Evolutionary conservation across 176 grass and related monocot species (phyloP).

Genomic region (Stipa capillata): DNA sequence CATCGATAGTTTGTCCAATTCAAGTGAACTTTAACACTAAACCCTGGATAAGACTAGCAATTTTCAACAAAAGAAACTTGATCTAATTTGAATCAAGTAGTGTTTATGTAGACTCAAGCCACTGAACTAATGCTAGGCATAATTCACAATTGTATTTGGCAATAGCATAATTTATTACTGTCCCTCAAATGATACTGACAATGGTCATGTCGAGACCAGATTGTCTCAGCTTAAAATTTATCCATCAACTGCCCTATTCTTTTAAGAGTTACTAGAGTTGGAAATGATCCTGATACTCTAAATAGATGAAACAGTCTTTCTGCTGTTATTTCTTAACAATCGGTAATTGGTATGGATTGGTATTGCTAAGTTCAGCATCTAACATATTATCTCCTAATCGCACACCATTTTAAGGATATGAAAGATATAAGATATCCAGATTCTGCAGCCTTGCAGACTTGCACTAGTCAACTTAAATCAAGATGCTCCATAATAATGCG

Average conservation of each 20-base stretch:
- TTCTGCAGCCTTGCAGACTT: not conserved
- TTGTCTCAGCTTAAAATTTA: not conserved
- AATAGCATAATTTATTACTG: not conserved
- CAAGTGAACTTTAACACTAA: not conserved
- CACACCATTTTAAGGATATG: not conserved
- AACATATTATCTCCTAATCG: conserved; percentile 1
- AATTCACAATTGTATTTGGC: not conserved
- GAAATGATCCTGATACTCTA: not conserved
- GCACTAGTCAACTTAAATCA: not conserved
- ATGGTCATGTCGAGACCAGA: not conserved
- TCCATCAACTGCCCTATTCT: not conserved
- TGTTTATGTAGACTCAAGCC: not conserved
- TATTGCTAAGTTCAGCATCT: not conserved
- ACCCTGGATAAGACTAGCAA: not conserved
- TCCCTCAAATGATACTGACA: not conserved
- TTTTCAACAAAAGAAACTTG: not conserved
- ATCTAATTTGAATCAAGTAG: not conserved
- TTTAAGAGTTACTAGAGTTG: not conserved
- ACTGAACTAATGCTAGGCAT: not conserved
- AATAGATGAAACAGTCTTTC: not conserved
- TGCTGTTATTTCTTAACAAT: not conserved
- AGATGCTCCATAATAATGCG: not conserved
- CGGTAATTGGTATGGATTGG: not conserved
- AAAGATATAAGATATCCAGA: not conserved
- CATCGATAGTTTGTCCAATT: not conserved